phyloP scores from a whole-genome alignment of 2,329 filamentous ascomycete species.

The Coleophoma crateriformis region DNA sequence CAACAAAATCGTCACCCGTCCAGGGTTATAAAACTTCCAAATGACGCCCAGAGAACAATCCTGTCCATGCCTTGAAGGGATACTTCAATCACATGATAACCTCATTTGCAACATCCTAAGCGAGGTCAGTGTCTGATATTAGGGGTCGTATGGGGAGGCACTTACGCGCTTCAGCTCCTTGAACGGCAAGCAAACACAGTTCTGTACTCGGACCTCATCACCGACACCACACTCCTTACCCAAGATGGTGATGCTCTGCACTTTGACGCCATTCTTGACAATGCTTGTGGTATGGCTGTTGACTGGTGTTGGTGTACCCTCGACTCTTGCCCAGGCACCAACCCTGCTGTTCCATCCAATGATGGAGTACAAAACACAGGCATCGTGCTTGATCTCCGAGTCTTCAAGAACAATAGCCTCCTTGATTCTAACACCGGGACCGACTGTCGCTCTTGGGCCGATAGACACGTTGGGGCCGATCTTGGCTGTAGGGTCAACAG shows the following conservation, averaged over 20 bases:
- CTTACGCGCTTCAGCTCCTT: constrained; percentile 95
- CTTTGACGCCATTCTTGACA: constrained; percentile 96
- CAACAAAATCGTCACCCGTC: background rate
- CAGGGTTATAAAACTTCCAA: too few relatives aligned
- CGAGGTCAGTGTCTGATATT: constrained; percentile 23
- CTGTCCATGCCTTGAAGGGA: too few relatives aligned
- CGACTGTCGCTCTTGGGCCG: constrained; percentile 79
- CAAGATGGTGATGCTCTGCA: constrained; percentile 95
- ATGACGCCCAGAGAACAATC: background rate
- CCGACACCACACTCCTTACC: constrained; percentile 94
- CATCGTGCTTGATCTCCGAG: constrained; percentile 92
- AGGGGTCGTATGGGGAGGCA: constrained; percentile 16
- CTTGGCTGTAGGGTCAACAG: constrained; percentile 91
- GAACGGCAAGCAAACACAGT: constrained; percentile 94
- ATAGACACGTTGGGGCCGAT: constrained; percentile 95
- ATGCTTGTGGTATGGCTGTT: constrained; percentile 90
- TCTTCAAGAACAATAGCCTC: constrained; percentile 95
- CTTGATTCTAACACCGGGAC: constrained; percentile 86
- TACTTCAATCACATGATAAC: constrained; percentile 75
- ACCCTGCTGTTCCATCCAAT: constrained; percentile 96
- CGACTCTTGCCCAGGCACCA: constrained; percentile 96
- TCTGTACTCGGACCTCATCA: constrained; percentile 93
- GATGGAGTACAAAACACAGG: constrained; percentile 91
- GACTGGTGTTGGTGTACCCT: constrained; percentile 85
- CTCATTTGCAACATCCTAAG: constrained; percentile 76